Conservation (phyloP, 2,329 filamentous ascomycete species). For the Pseudogymnoascus sp. region DNA sequence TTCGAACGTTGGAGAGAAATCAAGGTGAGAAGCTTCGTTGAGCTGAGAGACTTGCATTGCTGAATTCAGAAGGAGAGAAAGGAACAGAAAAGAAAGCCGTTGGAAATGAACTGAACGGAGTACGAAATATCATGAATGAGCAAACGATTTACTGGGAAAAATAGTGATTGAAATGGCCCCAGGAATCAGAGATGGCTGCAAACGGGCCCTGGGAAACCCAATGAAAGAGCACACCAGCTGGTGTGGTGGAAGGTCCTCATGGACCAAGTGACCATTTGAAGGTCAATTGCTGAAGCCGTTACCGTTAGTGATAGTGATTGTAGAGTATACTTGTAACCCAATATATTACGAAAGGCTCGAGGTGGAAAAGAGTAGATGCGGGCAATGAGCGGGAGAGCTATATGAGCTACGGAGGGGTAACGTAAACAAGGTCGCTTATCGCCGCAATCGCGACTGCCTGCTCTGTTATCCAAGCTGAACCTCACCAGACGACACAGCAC, state of each 20-base stretch:
- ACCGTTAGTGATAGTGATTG: conserved; percentile 8
- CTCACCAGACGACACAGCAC: not conserved
- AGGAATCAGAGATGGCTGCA: not conserved
- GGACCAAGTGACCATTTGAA: not conserved
- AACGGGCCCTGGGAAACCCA: not conserved
- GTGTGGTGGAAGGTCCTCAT: conserved; percentile 4
- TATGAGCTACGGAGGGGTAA: conserved; percentile 1
- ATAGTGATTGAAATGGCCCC: conserved; percentile 5
- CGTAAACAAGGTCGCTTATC: conserved; percentile 6
- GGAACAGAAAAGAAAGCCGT: not conserved
- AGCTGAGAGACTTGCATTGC: not conserved
- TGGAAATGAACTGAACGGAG: not conserved
- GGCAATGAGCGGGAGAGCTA: not conserved
- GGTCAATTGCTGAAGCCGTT: not conserved
- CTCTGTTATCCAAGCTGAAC: conserved; percentile 5
- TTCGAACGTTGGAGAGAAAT: not conserved
- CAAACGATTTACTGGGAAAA: conserved; percentile 4
- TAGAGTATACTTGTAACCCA: not conserved
- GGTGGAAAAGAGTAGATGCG: not conserved
- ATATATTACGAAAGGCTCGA: conserved; percentile 6
- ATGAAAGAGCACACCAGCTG: conserved; percentile 6
- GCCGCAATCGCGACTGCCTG: conserved; percentile 9
- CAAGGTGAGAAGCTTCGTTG: not conserved
- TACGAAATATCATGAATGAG: not conserved
- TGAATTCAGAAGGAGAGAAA: not conserved